Evolutionary conservation across 1,284 basidiomycete species (phyloP), one percentile per base, ranked within the genome.

Genomic region (Cryptococcus sp.): DNA sequence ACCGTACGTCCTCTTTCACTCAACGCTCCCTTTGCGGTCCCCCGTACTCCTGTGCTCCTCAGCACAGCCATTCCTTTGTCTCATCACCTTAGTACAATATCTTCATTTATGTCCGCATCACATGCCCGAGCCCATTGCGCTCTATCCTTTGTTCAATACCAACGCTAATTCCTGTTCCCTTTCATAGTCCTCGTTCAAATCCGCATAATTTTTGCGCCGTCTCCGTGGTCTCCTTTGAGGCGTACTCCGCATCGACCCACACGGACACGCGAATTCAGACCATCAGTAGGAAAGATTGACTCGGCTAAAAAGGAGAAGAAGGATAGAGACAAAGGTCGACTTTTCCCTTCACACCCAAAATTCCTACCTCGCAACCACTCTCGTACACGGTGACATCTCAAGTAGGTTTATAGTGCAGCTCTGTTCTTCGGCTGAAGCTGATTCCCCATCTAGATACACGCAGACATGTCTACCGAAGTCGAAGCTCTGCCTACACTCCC

Each of bases 381-480:
- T 8, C 42, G 8, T 15, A 11, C 22, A 45, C 42, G 42, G 42
- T 19, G n/a, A 45, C 42, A 45, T n/a, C 22, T 22, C n/a, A 45
- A 35, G 31, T 45, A 20, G 17, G 25, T 25, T 10, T 45, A n/a
- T n/a, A 45, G 42, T n/a, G 5, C 4, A 8, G 13, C 5, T n/a
- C n/a, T 10, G 6, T 5, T 45, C 2, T 6, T 22, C 42, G 42
- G n/a, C 42, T 45, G 5, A n/a, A 22, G 42, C 42, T 45, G 42
- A 45, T 35, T 44, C 13, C 10, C 15, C 44, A 38, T 44, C 35
- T 25, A 50, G 51, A 55, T 47, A 59, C 45, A 50, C 42, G 40
- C 46, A 25, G 42, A 4, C 52, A 65, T 65, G 63, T 57, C 63
- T 17, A 50, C 47, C 55, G 57, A 62, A 46, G 53, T 62, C 5